Conservation (phyloP, 2,329 filamentous ascomycete genomes). For the Nemania sp. region DNA sequence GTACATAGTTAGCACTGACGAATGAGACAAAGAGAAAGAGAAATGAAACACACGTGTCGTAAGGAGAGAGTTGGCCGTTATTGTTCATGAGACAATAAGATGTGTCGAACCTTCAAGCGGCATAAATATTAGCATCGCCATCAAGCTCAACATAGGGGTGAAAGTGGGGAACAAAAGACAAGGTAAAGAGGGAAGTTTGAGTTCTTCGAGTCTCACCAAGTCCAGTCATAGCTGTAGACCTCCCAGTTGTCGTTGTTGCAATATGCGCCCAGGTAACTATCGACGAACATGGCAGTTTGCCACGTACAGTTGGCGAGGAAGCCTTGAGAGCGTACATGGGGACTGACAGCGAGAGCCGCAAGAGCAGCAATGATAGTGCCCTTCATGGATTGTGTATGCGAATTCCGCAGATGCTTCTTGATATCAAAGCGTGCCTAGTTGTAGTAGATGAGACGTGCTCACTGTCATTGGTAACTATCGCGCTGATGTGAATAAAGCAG, state of each 20-base stretch:
- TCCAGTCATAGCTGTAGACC: conserved; percentile 45
- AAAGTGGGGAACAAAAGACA: too few relatives aligned
- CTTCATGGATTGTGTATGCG: conserved; percentile 7
- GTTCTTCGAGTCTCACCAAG: conserved; percentile 37
- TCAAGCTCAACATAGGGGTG: not conserved
- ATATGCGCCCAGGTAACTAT: conserved; percentile 44
- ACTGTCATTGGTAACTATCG: too few relatives aligned
- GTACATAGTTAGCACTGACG: conserved; percentile 2
- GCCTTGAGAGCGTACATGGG: conserved; percentile 32
- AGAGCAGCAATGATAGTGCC: conserved; percentile 16
- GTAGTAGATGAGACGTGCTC: not conserved
- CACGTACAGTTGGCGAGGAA: conserved; percentile 44
- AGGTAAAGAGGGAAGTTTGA: not conserved
- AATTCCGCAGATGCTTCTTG: not conserved
- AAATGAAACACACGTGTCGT: conserved; percentile 28
- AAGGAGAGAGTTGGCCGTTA: conserved; percentile 34
- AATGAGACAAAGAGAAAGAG: not conserved
- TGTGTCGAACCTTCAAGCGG: conserved; percentile 42
- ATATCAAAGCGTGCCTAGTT: not conserved
- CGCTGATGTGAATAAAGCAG: too few relatives aligned
- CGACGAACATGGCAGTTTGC: conserved; percentile 40
- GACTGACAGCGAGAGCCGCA: conserved; percentile 36
- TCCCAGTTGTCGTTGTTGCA: conserved; percentile 44
- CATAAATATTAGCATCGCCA: conserved; percentile 3
- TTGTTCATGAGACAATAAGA: conserved; percentile 38